Base-by-base conservation (phyloP, 2,329 filamentous ascomycete genomes). In the Dichotomopilus funicola region DNA sequence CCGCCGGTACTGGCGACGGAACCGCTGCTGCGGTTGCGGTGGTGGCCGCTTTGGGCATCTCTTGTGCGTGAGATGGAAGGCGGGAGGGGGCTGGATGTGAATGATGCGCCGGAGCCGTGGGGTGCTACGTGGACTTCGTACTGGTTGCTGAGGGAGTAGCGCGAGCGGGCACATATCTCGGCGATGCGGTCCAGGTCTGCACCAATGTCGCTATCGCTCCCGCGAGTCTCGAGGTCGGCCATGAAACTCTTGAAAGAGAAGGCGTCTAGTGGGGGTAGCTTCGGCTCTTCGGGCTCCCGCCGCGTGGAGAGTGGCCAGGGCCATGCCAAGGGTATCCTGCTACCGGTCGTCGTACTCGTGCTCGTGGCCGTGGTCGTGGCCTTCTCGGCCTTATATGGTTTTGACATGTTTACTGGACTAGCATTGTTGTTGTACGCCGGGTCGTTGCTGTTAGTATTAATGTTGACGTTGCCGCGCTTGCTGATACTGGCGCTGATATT, bases 231-330 rank as follows among this genome's bases (percentile, higher is more conserved):
- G 48, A 82, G 73, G 56, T 79, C 78, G 51, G 77, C 76, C 73
- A 86, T 78, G 64, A 86, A 83, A 59, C 78, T 80, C 66, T 82
- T 84, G 71, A 85, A 85, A 52, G 76, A 81, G 62, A 85, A 86
- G 10, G 81, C 82, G 59, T 85, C 81, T 12, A 85, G 68, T 0
- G 82, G 80, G 0, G 83, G 83, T 10, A 86, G 73, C 62, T 77
- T 79, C 11, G 76, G 68, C 54, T 60, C 59, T n/a, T 63, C 62
- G 4, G 61, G 55, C 36, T 61, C 60, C 46, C 61, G 61, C 34
- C 58, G 58, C 6, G 54, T 57, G 41, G 56, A 49, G 4, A 47
- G n/a, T 11, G 42, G 52, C 65, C 67, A 70, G 36, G 63, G 64
- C 67, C 67, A 68, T 33, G 65, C 62, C 10, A 67, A 53, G 11